Conservation (phyloP, 2,329 filamentous ascomycete species). For the Diplodia mutila region DNA sequence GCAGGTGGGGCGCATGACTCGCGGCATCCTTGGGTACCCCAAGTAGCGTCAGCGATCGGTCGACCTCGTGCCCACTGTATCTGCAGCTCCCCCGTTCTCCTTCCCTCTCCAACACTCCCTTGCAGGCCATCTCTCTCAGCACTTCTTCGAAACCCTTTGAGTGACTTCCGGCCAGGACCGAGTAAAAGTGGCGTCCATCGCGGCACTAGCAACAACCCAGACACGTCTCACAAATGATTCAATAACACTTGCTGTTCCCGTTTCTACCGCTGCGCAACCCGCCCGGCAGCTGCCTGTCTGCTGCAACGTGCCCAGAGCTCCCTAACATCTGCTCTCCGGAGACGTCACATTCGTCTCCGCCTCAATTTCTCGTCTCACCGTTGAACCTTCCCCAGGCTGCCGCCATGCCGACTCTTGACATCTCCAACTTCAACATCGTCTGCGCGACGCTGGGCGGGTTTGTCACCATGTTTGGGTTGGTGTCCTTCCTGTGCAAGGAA, state of each 20-base stretch:
- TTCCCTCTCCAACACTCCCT: background rate
- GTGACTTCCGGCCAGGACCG: background rate
- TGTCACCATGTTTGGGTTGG: conserved; percentile 85
- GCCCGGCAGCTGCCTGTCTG: conserved; percentile 5
- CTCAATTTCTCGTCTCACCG: background rate
- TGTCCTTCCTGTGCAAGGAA: conserved; percentile 89
- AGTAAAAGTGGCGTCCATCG: conserved; percentile 23
- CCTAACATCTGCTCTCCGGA: conserved; percentile 30
- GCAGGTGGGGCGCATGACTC: conserved; percentile 9
- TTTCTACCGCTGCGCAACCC: conserved; percentile 18
- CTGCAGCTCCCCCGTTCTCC: too few species aligned
- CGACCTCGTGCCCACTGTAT: background rate
- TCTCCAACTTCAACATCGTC: conserved; percentile 83
- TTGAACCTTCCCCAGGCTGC: background rate
- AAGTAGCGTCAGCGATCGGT: background rate
- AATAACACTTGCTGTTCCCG: conserved; percentile 35
- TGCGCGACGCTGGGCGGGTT: conserved; percentile 82
- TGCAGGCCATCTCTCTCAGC: too few species aligned
- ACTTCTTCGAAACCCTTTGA: background rate
- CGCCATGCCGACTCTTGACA: conserved; percentile 63
- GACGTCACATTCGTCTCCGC: conserved; percentile 10
- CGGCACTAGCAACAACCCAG: background rate
- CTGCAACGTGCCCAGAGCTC: conserved; percentile 17
- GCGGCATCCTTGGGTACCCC: background rate
- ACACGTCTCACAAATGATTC: conserved; percentile 33